Conservation (phyloP, 495 filamentous ascomycete genomes). For the Pyrenula massariospora region DNA sequence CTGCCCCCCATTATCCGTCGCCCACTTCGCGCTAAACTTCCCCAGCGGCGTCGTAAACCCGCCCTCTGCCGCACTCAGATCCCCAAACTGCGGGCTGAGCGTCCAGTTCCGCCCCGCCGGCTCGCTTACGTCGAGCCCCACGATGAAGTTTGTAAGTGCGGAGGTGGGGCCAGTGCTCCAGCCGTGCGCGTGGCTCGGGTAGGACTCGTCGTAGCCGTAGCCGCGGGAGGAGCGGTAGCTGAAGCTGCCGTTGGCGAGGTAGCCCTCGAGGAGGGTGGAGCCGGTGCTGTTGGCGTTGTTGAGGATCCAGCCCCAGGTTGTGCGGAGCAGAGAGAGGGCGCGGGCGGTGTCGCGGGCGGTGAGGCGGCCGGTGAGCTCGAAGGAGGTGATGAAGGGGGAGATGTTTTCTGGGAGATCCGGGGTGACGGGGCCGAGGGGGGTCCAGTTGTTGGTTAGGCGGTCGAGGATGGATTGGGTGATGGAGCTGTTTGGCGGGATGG, state of each 20-base stretch:
- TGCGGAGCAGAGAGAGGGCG: conserved; percentile 44
- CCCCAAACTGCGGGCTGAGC: conserved; percentile 38
- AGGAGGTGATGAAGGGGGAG: conserved; percentile 47
- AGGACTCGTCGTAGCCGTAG: conserved; percentile 22
- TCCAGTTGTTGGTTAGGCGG: conserved; percentile 41
- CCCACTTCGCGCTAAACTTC: conserved; percentile 31
- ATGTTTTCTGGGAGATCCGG: conserved; percentile 47
- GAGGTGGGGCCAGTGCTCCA: conserved; percentile 50
- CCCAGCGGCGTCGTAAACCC: conserved; percentile 45
- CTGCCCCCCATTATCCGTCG: conserved; percentile 13
- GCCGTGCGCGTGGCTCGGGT: conserved; percentile 45
- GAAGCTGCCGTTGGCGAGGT: conserved; percentile 38
- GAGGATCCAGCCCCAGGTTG: conserved; percentile 52
- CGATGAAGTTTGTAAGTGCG: conserved; percentile 37
- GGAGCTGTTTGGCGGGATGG: conserved; percentile 19
- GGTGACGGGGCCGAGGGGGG: conserved; percentile 43
- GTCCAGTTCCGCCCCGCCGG: conserved; percentile 38
- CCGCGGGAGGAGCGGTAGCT: conserved; percentile 41
- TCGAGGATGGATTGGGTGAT: conserved; percentile 26
- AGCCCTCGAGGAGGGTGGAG: conserved; percentile 49
- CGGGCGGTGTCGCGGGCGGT: conserved; percentile 27
- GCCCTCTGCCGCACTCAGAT: conserved; percentile 36
- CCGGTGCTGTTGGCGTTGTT: conserved; percentile 49
- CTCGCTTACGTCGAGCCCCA: conserved; percentile 38
- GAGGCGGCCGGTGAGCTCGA: conserved; percentile 49